Base-by-base conservation (phyloP, 2,329 filamentous ascomycete genomes). In the Nothopassalora personata region DNA sequence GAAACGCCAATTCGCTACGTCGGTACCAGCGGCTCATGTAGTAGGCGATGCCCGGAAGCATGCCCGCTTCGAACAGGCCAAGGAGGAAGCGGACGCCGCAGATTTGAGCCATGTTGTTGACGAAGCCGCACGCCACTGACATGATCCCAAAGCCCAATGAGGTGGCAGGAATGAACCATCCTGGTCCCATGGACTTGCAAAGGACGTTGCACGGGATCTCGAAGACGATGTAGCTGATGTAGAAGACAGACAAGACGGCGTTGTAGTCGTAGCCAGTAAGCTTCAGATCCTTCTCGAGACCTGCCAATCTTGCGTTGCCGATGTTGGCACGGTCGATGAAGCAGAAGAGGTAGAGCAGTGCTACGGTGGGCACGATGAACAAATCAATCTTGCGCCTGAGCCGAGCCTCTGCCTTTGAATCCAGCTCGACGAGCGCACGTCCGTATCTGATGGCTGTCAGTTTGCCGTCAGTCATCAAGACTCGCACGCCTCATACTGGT, bases 281-380 rank as follows among this genome's bases (percentile, higher is more conserved):
- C 0, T 75, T 69, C 0, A 94, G 76, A 58, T 88, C 85, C 10
- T 79, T 69, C 56, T 80, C 72, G 2, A 86, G 72, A 13, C 82
- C 81, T n/a, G 79, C 82, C 23, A 85, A 77, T 67, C 83, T 83
- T 2, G 83, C 90, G 74, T 81, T 94, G 48, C 89, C 89, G 39
- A 90, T 86, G 61, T 89, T 90, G 27, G 86, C 85, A n/a, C 87
- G 80, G 66, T 89, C 87, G 63, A 89, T 88, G 72, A 89, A 89
- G 73, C 86, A 89, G 67, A 89, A 89, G 0, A 89, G 78, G 66
- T 89, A 90, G 3, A 90, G 74, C 0, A 89, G 58, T 0, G 86
- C 75, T 0, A 89, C 85, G 0, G 84, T 87, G 0, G 87, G 87
- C 0, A 89, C 77, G 48, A 88, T 81, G 65, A 77, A 81, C 5